Evolutionary conservation across 73 alveolate species (phyloP), one percentile per base, ranked within the genome.

Genomic region (Blepharisma japonicum): DNA sequence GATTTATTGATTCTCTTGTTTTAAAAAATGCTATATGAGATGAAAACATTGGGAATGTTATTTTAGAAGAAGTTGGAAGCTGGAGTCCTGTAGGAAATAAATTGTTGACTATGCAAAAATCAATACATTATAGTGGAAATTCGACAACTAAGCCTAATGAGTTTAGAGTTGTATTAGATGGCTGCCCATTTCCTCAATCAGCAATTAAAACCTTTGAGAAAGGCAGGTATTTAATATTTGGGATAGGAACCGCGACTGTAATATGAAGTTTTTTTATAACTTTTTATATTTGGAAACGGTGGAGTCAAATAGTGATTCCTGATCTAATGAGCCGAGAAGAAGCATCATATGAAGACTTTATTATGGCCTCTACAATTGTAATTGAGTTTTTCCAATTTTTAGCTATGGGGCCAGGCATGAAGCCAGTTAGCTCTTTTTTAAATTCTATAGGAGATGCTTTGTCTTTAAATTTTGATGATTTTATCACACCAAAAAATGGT

Each of bases 371-470:
- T n/a, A 18, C 23, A n/a, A 70, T 70, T 45, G 80, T 54, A 2
- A 45, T 70, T 39, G 80, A 70, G 61, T 70, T 70, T 70, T 70
- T 70, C 61, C 80, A 70, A 54, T 70, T 70, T 70, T 7, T 70
- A 7, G 80, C 80, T 38, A 70, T 70, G 11, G 80, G 55, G 14
- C 80, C 80, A 32, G 42, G 42, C 0, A 32, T 32, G 42, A 32
- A 32, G 42, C 42, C 42, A 32, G 42, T 32, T 3, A 32, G 42
- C 42, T 32, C 42, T 32, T 32, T 32, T 32, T 3, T 32, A 32
- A 32, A 32, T 32, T 32, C 0, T 32, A 32, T 32, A 32, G 42
- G 42, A 1, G 3, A 32, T 32, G 42, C 42, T 32, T 32, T 32
- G 42, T 32, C 42, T 32, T 32, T 32, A 1, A 3, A 32, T 3